These are phyloP conservation scores for Lentinula edodes DNA, from an alignment of 768 basidiomycete genomes.

Conservation along the genomic window DNA sequence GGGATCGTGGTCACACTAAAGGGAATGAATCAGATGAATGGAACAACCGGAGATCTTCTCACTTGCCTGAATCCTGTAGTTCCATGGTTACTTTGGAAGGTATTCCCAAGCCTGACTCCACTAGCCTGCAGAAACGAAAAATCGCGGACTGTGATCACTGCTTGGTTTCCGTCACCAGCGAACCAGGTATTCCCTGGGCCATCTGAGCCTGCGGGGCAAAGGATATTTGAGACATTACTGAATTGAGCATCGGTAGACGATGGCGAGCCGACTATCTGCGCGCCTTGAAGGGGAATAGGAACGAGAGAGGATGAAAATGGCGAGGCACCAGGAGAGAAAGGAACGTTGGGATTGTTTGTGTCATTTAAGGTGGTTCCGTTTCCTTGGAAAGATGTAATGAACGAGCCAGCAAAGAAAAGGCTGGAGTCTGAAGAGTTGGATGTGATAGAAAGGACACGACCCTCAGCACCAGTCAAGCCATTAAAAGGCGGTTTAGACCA, in stretches of 20 bases:
- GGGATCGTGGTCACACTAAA: conserved; percentile 82
- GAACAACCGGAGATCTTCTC: neutral
- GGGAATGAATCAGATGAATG: conserved; percentile 2
- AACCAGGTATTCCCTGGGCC: conserved; percentile 85
- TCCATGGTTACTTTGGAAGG: conserved; percentile 72
- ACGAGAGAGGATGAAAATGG: conserved; percentile 89
- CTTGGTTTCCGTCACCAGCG: conserved; percentile 60
- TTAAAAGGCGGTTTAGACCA: conserved; percentile 82
- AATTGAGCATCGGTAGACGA: conserved; percentile 58
- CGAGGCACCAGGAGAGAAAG: conserved; percentile 74
- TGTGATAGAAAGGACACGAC: conserved; percentile 70
- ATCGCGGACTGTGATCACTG: conserved; percentile 73
- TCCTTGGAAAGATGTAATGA: conserved; percentile 68
- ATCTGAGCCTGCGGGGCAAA: conserved; percentile 84
- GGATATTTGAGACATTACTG: conserved; percentile 57
- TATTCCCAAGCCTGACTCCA: conserved; percentile 89
- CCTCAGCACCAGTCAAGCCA: conserved; percentile 68
- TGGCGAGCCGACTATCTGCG: conserved; percentile 52
- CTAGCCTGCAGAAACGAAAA: conserved; percentile 67
- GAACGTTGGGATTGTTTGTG: conserved; percentile 82
- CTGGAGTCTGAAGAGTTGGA: conserved; percentile 65
- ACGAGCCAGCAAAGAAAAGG: conserved; percentile 86
- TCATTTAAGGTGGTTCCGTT: conserved; percentile 46
- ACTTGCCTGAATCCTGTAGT: conserved; percentile 85
- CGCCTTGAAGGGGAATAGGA: conserved; percentile 61